Percentiles rank a stretch among this genome's conserved stretches.
phyloP scores from a whole-genome alignment of 1,284 basidiomycete species.

The Tilletia setariae region DNA sequence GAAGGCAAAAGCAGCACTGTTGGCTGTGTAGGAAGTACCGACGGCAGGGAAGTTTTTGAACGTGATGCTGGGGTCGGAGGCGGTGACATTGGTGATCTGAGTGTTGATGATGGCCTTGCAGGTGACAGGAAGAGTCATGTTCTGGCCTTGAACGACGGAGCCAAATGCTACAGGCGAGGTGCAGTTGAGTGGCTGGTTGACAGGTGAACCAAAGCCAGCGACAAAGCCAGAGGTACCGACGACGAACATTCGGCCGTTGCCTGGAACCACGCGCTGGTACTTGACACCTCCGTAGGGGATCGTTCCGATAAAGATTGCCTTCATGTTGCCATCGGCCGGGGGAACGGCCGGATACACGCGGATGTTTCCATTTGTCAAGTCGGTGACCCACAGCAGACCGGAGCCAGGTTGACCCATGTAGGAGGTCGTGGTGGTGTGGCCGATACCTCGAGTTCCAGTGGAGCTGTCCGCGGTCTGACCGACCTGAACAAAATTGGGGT shows the following conservation, averaged over 20 bases:
- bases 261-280: slow-evolving; percentile 20
- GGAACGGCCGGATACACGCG: slow-evolving; percentile 21
- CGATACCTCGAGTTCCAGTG: slow-evolving; percentile 16
- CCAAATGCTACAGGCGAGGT: slow-evolving; percentile 16
- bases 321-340: slow-evolving; percentile 17
- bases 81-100: not conserved
- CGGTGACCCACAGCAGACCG: slow-evolving; percentile 23
- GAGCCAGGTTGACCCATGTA: slow-evolving; percentile 19
- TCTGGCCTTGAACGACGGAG: slow-evolving; percentile 13
- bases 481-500: slow-evolving; percentile 21
- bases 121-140: slow-evolving; percentile 10
- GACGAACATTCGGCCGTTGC: slow-evolving; percentile 21
- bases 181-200: slow-evolving; percentile 24
- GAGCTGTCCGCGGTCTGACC: slow-evolving; percentile 19
- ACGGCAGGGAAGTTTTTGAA: slow-evolving; percentile 1
- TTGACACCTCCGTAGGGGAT: slow-evolving; percentile 13
- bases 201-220: slow-evolving; percentile 18
- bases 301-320: slow-evolving; percentile 18
- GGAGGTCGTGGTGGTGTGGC: slow-evolving; percentile 21
- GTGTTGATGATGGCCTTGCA: slow-evolving; percentile 18
- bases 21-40: not conserved
- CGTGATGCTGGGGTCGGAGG: slow-evolving; percentile 1
- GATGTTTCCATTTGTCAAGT: slow-evolving; percentile 18
- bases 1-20: slow-evolving; percentile 13
- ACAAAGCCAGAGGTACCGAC: slow-evolving; percentile 8